Base-by-base conservation (phyloP, 179 eudicot genomes). In the Beta corolliflora region DNA sequence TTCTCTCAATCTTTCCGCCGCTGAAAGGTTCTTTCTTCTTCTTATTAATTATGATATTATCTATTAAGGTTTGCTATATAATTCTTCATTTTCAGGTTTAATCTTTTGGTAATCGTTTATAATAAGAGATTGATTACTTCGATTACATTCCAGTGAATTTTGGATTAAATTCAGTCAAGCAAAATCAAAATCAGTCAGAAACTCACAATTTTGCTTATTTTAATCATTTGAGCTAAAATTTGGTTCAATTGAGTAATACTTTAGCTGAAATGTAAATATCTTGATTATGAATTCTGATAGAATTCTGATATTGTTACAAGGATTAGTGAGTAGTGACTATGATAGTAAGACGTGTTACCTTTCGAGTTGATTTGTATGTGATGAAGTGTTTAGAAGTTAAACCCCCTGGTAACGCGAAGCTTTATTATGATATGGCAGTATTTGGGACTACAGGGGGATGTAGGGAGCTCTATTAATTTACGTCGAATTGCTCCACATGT, bases 1-100 rank as follows among this genome's bases (percentile, higher is more conserved):
- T 77, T 50, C 92, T 75, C 81, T 84, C 52, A 93, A 93, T 79
- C 68, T 94, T 78, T 76, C 85, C 76, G 86, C 91, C 9, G 98
- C 98, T 73, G 97, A 93, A 88, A 90, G 97, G 98, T 93, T 31
- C 41, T 25, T 23, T 5, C 19, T 67, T 71, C 36, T 13, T 14
- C 45, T 45, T 16, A 15, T 25, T 9, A 64, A 64, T 31, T 5
- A 4, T 63, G 1, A 12, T 23, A 31, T 25, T 5, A 53, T 6
- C 14, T 59, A 53, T 12, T 56, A 61, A 60, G 0, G 6, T 71
- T 14, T 50, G 11, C 21, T 72, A 3, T 45, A 15, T 31, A 9
- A 10, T 71, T 5, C 10, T 70, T 19, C 9, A 41, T 12, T 68
- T 69, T 69, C 9, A 69, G 73, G 73, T 41, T 69, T 36, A 1